phyloP scores from a whole-genome alignment of 192 early-diverging fungal genomes.

The Martensiomyces pterosporus region DNA sequence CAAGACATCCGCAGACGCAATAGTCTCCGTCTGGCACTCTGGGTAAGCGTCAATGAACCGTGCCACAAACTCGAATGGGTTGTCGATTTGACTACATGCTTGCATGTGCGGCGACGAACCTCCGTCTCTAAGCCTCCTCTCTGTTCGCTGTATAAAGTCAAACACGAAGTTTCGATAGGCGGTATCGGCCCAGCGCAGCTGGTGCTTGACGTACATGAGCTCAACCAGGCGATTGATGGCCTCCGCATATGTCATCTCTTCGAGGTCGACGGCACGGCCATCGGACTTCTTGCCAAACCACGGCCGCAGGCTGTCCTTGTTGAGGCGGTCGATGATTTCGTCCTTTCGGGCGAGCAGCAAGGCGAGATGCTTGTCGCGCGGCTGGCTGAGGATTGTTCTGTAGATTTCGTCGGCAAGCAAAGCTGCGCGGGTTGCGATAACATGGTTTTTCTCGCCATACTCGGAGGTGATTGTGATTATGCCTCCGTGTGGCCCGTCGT shows the following conservation, averaged over 20 bases:
- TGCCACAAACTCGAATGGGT: constrained; percentile 25
- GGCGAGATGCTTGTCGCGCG: constrained; percentile 74
- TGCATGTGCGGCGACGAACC: not conserved
- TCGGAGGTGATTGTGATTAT: constrained; percentile 86
- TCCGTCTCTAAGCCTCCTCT: constrained; percentile 65
- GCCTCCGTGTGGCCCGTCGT: constrained; percentile 75
- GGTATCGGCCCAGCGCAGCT: constrained; percentile 77
- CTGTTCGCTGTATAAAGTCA: constrained; percentile 79
- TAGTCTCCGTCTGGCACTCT: constrained; percentile 3
- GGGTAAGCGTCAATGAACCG: not conserved
- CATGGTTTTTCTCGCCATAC: constrained; percentile 88
- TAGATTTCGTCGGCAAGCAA: constrained; percentile 83
- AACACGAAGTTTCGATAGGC: constrained; percentile 67
- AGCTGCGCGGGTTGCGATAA: constrained; percentile 83
- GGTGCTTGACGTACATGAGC: constrained; percentile 73
- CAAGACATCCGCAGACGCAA: constrained; percentile 29
- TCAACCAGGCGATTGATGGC: constrained; percentile 78
- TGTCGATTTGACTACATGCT: not conserved
- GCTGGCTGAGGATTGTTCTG: constrained; percentile 74
- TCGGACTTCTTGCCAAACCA: constrained; percentile 89
- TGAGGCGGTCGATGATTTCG: constrained; percentile 79
- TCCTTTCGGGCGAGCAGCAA: constrained; percentile 75
- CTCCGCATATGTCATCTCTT: constrained; percentile 93
- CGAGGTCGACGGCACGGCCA: constrained; percentile 71
- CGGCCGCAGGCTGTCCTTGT: constrained; percentile 85